Evolutionary conservation across 2,329 filamentous ascomycete species (phyloP), one percentile per base, ranked within the genome.

Genomic region (Chaetomiaceae sp.): DNA sequence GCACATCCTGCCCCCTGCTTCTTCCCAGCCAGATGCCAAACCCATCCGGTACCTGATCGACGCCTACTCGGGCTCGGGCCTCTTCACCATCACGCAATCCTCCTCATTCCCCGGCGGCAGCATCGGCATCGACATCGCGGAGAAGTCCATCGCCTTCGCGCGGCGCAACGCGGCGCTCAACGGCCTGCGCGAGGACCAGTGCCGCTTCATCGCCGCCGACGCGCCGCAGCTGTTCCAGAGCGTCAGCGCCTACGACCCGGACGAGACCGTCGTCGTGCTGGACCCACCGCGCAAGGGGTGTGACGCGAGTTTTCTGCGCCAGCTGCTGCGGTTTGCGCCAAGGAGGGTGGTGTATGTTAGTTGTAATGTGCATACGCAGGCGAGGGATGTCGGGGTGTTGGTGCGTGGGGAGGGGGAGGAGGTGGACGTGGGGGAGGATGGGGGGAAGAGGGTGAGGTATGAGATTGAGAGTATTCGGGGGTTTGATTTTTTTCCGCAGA

Each of bases 361-460:
- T 62, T 98, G 93, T 60, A 98, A 98, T 61, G 93, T 98, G 54
- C 93, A 98, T 63, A 97, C 91, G 8, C 93, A 97, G 74, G 93
- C 93, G 12, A 73, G 93, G 43, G 93, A 98, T 66, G 83, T 98
- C 1, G 93, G 90, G 0, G 80, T 91, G 51, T 68, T 98, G 59
- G 88, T 97, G 1, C 76, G 84, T 29, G 89, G 90, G 0, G 67
- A 79, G 59, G 64, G 65, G 38, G 58, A 58, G 3, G 58, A 62
- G 50, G 51, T 62, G 39, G 58, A 62, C 47, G 38, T 22, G 26
- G 45, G 33, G 12, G 59, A 29, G 42, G 49, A 9, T n/a, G 42
- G 26, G 4, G 62, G 51, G 19, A 60, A 56, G 62, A 65, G 66
- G 42, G 67, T 68, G 18, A 68, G 75, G 51, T 98, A 96, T 67